phyloP scores from a whole-genome alignment of 345 rosid species.

The Pistacia vera region DNA sequence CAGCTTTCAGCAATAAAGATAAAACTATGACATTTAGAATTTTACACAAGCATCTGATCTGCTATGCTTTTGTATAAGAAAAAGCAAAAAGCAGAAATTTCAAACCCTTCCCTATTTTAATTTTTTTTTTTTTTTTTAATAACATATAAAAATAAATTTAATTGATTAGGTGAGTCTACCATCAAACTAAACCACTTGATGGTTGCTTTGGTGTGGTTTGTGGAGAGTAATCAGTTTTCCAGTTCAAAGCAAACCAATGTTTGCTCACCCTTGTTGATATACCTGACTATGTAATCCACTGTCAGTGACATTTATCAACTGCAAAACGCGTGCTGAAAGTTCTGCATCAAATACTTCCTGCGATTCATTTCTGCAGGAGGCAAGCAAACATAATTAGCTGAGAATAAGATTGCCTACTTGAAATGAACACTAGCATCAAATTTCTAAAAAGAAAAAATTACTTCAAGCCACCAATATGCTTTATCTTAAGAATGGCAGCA shows the following conservation, averaged over 20 bases:
- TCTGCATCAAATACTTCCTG: constrained; percentile 65
- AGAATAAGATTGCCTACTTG: not conserved
- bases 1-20: too few species aligned
- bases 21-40: too few species aligned
- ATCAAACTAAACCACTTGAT: too few species aligned
- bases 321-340: constrained; percentile 59
- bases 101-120: too few species aligned
- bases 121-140: too few species aligned
- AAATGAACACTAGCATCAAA: not conserved
- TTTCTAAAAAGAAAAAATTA: not conserved
- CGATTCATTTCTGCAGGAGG: constrained; percentile 46
- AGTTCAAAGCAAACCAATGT: not conserved
- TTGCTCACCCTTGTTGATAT: not conserved
- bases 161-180: too few species aligned
- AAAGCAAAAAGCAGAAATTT: too few species aligned
- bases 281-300: constrained; percentile 57
- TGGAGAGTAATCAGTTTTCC: too few species aligned
- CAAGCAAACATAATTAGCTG: not conserved
- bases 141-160: too few species aligned
- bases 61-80: too few species aligned
- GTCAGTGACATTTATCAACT: constrained; percentile 51
- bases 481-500: constrained; percentile 54
- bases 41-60: too few species aligned
- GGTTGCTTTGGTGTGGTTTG: too few species aligned
- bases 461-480: constrained; percentile 51